These are phyloP conservation scores for Berkeleyomyces basicola DNA, from an alignment of 2,329 filamentous ascomycete genomes.

Conservation along the genomic window DNA sequence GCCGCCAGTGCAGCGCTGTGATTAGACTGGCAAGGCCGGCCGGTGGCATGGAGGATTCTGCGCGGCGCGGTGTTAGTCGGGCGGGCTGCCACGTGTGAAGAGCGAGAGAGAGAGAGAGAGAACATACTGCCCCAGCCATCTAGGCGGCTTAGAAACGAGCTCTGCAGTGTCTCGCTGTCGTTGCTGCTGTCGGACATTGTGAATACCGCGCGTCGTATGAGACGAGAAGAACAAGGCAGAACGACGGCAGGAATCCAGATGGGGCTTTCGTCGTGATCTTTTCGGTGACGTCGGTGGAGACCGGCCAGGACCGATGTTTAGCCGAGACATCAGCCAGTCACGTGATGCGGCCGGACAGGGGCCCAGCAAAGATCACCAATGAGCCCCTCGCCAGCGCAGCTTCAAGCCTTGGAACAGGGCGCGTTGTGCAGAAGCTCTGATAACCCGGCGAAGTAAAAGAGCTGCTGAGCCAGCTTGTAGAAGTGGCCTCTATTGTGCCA, in stretches of 20 bases:
- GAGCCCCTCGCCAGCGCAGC: not conserved
- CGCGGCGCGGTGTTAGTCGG: not conserved
- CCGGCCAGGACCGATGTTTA: not conserved
- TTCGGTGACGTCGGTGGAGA: not conserved
- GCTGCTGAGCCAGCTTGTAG: not conserved
- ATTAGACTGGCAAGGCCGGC: slow-evolving; percentile 40
- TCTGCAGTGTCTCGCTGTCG: slow-evolving; percentile 4
- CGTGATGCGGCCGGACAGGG: not conserved
- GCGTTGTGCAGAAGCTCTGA: not conserved
- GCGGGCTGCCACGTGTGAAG: not conserved
- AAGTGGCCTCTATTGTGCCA: not conserved
- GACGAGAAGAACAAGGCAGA: not conserved
- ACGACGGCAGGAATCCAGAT: not conserved
- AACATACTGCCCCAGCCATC: slow-evolving; percentile 34
- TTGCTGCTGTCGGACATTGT: slow-evolving; percentile 3
- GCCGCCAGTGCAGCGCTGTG: slow-evolving; percentile 38
- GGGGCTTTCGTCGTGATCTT: not conserved
- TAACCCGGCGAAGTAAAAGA: not conserved
- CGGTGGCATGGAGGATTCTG: slow-evolving; percentile 37
- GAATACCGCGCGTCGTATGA: not conserved
- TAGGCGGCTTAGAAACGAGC: slow-evolving; percentile 21
- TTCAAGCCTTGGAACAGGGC: not conserved
- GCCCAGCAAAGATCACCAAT: not conserved
- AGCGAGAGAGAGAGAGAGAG: slow-evolving; percentile 1
- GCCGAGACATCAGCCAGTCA: not conserved